Base-by-base conservation (phyloP, 257 asterid genomes). In the Petunia secreta region DNA sequence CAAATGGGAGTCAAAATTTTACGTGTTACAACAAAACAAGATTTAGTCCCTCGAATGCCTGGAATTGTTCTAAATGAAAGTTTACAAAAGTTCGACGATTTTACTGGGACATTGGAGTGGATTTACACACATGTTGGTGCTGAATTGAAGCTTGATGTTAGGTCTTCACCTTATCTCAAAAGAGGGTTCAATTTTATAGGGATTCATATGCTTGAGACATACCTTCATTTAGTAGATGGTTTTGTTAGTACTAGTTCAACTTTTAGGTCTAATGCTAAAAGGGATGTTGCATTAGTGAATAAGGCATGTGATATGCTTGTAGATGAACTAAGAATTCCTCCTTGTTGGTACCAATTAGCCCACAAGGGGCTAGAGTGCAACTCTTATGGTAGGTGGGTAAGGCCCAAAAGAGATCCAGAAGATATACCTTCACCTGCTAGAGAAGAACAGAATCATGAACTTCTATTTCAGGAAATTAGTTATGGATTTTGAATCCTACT, bases 41-140 rank as follows among this genome's bases (percentile, higher is more conserved):
- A 93, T 38, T 73, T 90, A 1, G 97, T 93, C 40, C 98, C 94
- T 0, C 79, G 84, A 6, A 91, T 90, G 98, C 97, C 96, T 0
- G 96, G 97, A 8, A 85, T 93, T 1, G 84, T 93, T 0, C 85
- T 93, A 0, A 93, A 93, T 41, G 97, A 93, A 82, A 87, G 96
- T n/a, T 54, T 93, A 13, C 96, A 93, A 36, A 87, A 82, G 16
- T 91, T 91, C n/a, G 96, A 90, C 4, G 95, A 91, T 78, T 39
- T 91, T 25, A 93, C 92, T 0, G 94, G 98, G 39, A 62, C 95
- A n/a, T 58, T 91, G n/a, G 97, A 90, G 76, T 91, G 97, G 98
- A 87, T 93, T 1, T 93, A 93, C 77, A 91, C 97, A 0, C 98
- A 93, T 75, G 95, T 89, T 1, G 98, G 98, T 8, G 94, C 83